These are phyloP conservation scores for Calamus simplicifolius DNA, from an alignment of 176 grass and related monocot species.

Conservation along the genomic window DNA sequence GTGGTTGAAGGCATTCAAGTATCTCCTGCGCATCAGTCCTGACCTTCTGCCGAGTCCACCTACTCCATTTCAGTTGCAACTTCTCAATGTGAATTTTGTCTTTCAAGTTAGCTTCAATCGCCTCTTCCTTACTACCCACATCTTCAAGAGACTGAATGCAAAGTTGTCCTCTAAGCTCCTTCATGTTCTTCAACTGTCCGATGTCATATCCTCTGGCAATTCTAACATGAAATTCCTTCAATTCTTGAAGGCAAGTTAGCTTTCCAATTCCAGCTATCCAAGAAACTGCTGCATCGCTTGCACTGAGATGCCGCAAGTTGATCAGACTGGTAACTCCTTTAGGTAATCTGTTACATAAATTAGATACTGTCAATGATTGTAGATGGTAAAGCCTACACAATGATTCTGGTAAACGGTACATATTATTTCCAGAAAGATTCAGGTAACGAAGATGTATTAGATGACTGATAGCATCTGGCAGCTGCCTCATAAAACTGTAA, in stretches of 20 bases:
- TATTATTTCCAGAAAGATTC: conserved; percentile 15
- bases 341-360: conserved; percentile 19
- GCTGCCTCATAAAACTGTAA: neutral
- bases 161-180: conserved; percentile 25
- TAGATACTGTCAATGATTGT: conserved; percentile 1
- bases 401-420: conserved; percentile 8
- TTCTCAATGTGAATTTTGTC: conserved; percentile 31
- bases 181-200: conserved; percentile 23
- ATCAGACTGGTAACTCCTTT: conserved; percentile 16
- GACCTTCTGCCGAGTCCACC: neutral
- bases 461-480: conserved; percentile 9
- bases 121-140: conserved; percentile 20
- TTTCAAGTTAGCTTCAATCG: conserved; percentile 15
- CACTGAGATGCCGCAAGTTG: conserved; percentile 17
- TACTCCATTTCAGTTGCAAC: conserved; percentile 22
- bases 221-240: conserved; percentile 28
- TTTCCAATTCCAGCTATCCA: conserved; percentile 12
- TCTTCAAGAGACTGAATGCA: conserved; percentile 22
- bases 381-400: conserved; percentile 37
- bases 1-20: conserved; percentile 27
- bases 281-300: neutral
- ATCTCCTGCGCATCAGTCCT: conserved; percentile 9
- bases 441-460: conserved; percentile 45
- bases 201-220: conserved; percentile 9
- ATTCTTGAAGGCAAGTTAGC: conserved; percentile 29